A percentile compares a stretch with the other conserved stretches of the same genome.
phyloP scores from a whole-genome alignment of 257 asterid genomes.

The Ehretia macrophylla region DNA sequence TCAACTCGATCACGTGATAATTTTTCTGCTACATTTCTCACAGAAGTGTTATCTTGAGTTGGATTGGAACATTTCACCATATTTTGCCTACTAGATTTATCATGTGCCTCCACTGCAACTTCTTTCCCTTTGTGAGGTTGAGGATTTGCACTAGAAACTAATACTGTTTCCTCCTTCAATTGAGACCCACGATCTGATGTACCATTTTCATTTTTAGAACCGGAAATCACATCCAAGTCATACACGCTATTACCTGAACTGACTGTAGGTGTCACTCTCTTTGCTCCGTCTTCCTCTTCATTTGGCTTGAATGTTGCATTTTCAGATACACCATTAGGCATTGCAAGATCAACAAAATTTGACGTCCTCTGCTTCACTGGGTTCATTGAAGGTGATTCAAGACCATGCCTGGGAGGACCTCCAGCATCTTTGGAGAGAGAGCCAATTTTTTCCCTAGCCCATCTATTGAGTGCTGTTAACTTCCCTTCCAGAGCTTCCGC shows the following conservation, averaged over 20 bases:
- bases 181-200: too few relatives aligned
- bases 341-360: too few relatives aligned
- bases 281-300: too few relatives aligned
- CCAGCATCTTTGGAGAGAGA: conserved; percentile 4
- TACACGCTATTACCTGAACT: too few relatives aligned
- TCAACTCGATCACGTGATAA: conserved; percentile 1
- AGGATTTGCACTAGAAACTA: neutral
- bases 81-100: neutral
- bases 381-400: conserved; percentile 1
- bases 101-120: neutral
- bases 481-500: conserved; percentile 73
- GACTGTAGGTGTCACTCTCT: too few relatives aligned
- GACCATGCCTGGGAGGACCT: neutral
- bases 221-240: too few relatives aligned
- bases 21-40: neutral
- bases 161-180: neutral
- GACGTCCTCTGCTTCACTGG: too few relatives aligned
- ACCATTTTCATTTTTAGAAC: too few relatives aligned
- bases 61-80: neutral
- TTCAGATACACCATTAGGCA: too few relatives aligned
- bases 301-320: too few relatives aligned
- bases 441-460: conserved; percentile 38
- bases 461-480: conserved; percentile 26
- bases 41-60: neutral
- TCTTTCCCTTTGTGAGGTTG: neutral